Percentiles rank a stretch among this genome's conserved stretches.
Evolutionary conservation across 495 filamentous ascomycete species (phyloP).

Genomic region (Schizothecium vesticola): DNA sequence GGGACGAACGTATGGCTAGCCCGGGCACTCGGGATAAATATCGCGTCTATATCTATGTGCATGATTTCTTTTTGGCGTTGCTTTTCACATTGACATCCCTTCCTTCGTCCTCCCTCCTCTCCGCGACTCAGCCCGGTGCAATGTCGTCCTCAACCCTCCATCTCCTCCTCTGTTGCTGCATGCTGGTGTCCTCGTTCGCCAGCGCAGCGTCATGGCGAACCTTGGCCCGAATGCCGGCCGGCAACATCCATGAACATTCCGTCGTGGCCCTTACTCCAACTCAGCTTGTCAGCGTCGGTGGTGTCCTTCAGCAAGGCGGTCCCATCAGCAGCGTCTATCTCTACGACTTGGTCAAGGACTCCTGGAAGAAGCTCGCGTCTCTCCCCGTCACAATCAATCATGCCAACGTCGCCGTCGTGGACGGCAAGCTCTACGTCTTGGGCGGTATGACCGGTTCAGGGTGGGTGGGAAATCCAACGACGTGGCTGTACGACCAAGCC

Average conservation of each 20-base stretch:
- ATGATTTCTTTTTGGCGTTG: too few species aligned
- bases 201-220: background rate
- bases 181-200: background rate
- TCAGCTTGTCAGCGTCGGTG: constrained; percentile 3
- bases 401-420: constrained; percentile 29
- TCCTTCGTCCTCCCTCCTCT: background rate
- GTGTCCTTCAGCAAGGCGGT: constrained; percentile 1
- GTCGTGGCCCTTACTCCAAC: background rate
- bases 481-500: constrained; percentile 23
- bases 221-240: constrained; percentile 1
- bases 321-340: constrained; percentile 6
- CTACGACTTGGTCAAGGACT: constrained; percentile 24
- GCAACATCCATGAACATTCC: constrained; percentile 10
- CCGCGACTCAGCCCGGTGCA: background rate
- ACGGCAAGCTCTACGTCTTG: constrained; percentile 36
- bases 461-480: constrained; percentile 16
- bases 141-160: background rate
- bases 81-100: background rate
- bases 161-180: background rate
- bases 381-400: constrained; percentile 31
- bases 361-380: constrained; percentile 26
- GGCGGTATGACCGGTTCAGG: constrained; percentile 24
- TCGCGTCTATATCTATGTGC: background rate
- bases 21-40: background rate
- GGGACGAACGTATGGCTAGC: background rate